Percentiles rank a stretch among this genome's conserved stretches.
Evolutionary conservation across 371 early-diverging fungal genomes (phyloP).

Genomic region (Smittium culicis): DNA sequence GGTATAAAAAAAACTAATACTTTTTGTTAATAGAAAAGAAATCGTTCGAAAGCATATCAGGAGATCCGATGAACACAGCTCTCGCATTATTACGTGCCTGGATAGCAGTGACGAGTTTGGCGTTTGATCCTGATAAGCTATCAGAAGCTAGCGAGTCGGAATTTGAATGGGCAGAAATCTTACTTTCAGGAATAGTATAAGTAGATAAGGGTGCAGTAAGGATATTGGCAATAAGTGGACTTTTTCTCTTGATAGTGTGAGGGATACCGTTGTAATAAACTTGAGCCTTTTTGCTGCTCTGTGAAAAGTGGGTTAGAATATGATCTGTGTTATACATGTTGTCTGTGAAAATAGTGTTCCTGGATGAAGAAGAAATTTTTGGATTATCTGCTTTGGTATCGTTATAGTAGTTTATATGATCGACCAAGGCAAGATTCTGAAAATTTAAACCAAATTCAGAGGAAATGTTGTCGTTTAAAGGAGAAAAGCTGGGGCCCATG

Average conservation of each 20-base stretch:
- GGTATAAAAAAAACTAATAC: not conserved
- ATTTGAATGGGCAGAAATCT: not conserved
- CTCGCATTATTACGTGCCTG: constrained; percentile 84
- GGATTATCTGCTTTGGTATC: constrained; percentile 12
- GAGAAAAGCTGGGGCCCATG: constrained; percentile 38
- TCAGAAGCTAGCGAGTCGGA: constrained; percentile 28
- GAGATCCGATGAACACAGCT: constrained; percentile 66
- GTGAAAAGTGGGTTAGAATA: constrained; percentile 7
- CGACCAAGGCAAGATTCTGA: constrained; percentile 53
- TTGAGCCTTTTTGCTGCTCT: constrained; percentile 22
- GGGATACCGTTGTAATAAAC: constrained; percentile 65
- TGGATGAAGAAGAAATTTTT: not conserved
- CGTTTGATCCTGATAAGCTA: constrained; percentile 34
- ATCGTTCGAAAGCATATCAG: constrained; percentile 51
- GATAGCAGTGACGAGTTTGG: constrained; percentile 58
- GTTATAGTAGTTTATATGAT: constrained; percentile 41
- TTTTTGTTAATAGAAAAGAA: constrained; percentile 11
- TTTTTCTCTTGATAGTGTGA: constrained; percentile 37
- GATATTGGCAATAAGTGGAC: constrained; percentile 44
- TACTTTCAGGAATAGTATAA: constrained; percentile 36
- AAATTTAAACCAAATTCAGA: constrained; percentile 75
- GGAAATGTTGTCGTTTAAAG: constrained; percentile 58
- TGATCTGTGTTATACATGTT: constrained; percentile 4
- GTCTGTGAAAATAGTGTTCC: not conserved
- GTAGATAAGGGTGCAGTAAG: constrained; percentile 47